Percentiles rank a stretch among this genome's conserved stretches.
These are phyloP conservation scores for Immersiporthe knoxdaviesiana DNA, from an alignment of 2,329 filamentous ascomycete genomes.

Conservation along the genomic window DNA sequence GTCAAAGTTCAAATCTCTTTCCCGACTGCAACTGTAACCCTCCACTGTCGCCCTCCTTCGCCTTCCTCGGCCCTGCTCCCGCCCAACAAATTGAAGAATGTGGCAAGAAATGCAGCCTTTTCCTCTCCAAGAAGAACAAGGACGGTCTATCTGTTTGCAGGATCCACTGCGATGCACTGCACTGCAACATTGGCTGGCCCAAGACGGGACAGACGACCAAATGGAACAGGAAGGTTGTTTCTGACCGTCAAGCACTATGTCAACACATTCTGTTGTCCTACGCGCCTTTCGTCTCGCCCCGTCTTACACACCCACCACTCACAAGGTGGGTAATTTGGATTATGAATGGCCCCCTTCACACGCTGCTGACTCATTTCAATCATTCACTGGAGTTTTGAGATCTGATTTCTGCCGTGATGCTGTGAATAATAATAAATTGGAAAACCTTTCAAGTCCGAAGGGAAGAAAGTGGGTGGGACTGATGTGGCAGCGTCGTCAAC, in stretches of 20 bases:
- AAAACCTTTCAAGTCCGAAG: not conserved
- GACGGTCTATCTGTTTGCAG: not conserved
- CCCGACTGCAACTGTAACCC: slow-evolving; percentile 2
- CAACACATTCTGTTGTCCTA: no score
- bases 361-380: not conserved
- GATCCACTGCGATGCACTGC: not conserved
- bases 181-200: not conserved
- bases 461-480: no score
- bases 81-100: not conserved
- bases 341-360: not conserved
- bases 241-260: no score
- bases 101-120: no score
- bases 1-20: slow-evolving; percentile 2
- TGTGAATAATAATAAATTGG: not conserved
- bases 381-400: not conserved
- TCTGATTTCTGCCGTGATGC: not conserved
- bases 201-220: not conserved
- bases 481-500: not conserved
- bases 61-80: not conserved
- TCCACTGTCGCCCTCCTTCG: not conserved
- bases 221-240: not conserved
- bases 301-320: not conserved
- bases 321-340: not conserved
- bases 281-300: not conserved
- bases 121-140: not conserved